Evolutionary conservation across 208 protist genomes (phyloP), one percentile per base, ranked within the genome.

Genomic region (Trypanosoma avium): DNA sequence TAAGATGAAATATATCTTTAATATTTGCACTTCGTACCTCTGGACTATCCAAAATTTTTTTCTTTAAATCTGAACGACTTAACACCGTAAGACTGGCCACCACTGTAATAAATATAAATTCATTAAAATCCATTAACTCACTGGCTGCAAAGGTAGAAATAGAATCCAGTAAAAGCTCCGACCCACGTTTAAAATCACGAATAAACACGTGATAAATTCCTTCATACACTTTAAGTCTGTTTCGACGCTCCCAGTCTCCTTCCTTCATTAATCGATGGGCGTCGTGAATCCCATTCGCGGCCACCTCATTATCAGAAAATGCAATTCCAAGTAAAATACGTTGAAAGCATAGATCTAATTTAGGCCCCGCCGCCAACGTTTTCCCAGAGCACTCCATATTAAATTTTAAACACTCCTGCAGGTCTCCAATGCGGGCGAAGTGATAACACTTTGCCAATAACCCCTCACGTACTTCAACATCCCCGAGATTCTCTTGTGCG

Each of bases 171-270:
- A 99, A 91, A 49, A 99, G 73, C 53, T 81, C 72, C 13, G 98
- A 89, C 0, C 97, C 97, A 48, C 86, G 75, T 33, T 86, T 84
- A 72, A 99, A 99, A 67, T 99, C 84, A 29, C 98, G 88, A 33
- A 97, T 89, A 27, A 93, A 92, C 40, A 99, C 82, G 52, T 94
- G 67, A 80, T 98, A 98, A 38, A 97, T 70, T 15, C 93, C 98
- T 76, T 99, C 97, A 75, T 99, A 99, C 22, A 99, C 98, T 82
- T 99, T 99, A 24, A 99, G 92, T 30, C 98, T 86, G 82, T 99
- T 99, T 50, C 96, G 88, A 21, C 97, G 86, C 78, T 99, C 98
- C 98, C 98, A 99, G 74, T 99, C 98, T 47, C 97, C 96, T 26
- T 98, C 97, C 73, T 98, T 91, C 67, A 99, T 97, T 19, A 99